Base-by-base conservation (phyloP, 805 yeast genomes). In the Saccharomycopsis fibuligera region DNA sequence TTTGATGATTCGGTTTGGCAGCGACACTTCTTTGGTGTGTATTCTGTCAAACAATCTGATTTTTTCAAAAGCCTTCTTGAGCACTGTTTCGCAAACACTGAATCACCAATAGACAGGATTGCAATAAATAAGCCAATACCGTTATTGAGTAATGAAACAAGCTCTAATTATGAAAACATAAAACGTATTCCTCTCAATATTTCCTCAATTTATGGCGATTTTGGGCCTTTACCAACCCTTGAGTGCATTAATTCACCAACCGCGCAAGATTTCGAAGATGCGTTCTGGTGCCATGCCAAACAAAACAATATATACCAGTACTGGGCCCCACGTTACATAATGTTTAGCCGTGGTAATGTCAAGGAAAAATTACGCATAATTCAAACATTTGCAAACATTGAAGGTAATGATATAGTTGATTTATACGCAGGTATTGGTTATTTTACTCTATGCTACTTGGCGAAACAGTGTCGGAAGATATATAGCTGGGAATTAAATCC, bases 321-420 rank as follows among this genome's bases (percentile, higher is more conserved):
- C 8, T 87, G 96, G 96, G 86, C 91, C 4, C 96, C 96, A 1
- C 61, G 73, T 47, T 82, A 78, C 58, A 86, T 95, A 1, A 87
- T 87, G 96, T 88, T 88, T 60, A 81, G 90, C 43, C 64, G 96
- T 17, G 96, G 96, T 1, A 87, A 87, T 60, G 76, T 88, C 57
- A 83, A 83, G 54, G 96, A 87, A 59, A 87, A 87, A 61, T 73
- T 78, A 12, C 63, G 96, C 19, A 71, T 87, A 0, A 59, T 86
- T 36, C 68, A 69, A 17, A 61, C 62, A 0, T 76, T 67, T 47
- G 39, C 48, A 1, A 58, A 67, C 25, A 61, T 80, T 1, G 45
- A 56, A 8, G 68, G 62, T 10, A 66, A 69, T 0, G 71, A 68
- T 21, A 77, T 83, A 0, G 68, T 84, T 3, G 96, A 87, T 59